Base-by-base conservation (phyloP, 2,329 filamentous ascomycete species). In the Nectriaceae sp. region DNA sequence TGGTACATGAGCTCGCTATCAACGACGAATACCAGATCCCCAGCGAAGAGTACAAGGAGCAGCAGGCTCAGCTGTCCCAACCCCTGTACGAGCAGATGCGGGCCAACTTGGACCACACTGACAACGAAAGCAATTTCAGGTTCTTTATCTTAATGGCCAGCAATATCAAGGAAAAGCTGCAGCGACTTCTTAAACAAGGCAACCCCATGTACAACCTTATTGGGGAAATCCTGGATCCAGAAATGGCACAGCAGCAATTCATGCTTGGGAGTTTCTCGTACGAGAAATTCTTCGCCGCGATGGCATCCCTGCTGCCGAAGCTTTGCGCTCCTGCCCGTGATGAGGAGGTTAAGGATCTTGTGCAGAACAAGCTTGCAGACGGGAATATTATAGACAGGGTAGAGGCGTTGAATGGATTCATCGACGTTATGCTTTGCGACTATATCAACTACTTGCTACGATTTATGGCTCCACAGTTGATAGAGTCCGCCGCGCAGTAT, bases 271-370 rank as follows among this genome's bases (percentile, higher is more conserved):
- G 82, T 42, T 93, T 93, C 65, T 92, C 89, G 0, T 92, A 92
- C 56, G 85, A 88, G 56, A 87, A 84, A 49, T 92, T 93, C 69
- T 93, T 93, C 64, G 73, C 77, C 2, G 88, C 89, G 53, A 89
- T 93, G 78, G 84, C 83, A 2, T 80, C 82, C 2, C 78, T 94
- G 40, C 74, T 94, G 41, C 89, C 89, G 5, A 89, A 89, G 64
- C 80, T 94, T 13, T 93, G 89, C 60, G 89, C 89, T 0, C 89
- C 89, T 0, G 85, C 89, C 63, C 79, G 89, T n/a, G 89, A 94
- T 61, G 82, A 82, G 4, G 84, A 90, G 63, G 86, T 90, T 49
- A 86, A 88, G 64, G 77, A 79, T 3, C 70, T 93, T 18, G 75
- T 84, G 2, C 80, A 87, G 42, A 82, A 85, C 50, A 80, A 83